Evolutionary conservation across 2,329 filamentous ascomycete species (phyloP), one percentile per base, ranked within the genome.

Genomic region (Pyrenochaeta sp.): DNA sequence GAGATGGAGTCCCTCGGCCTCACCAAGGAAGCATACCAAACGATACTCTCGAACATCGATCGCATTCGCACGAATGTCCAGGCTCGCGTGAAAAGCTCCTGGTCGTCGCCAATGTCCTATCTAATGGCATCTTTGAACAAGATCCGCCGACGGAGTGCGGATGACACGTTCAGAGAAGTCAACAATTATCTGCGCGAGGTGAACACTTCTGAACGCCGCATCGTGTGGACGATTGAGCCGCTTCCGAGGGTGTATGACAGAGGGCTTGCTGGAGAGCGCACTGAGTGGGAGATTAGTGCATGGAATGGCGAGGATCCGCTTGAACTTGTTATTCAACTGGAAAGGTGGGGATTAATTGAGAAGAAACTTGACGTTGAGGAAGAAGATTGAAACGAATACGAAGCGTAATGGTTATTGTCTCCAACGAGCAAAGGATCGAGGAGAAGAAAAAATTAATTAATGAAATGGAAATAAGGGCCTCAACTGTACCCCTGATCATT

Each of bases 161-260:
- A 56, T 15, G 53, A 55, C 14, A 48, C 53, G 1, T 29, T 60
- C 35, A 36, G 43, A 8, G 51, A 58, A 35, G 48, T 60, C 14
- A 54, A 43, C 21, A 53, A 61, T 11, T 65, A 58, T 22, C 40
- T 61, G 24, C 48, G 56, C n/a, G 23, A 48, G 17, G 26, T 65
- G 22, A 65, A 62, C 27, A 43, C 43, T 7, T 32, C 47, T 7
- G 48, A 55, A 20, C 40, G 49, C 18, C 41, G 44, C 5, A 32
- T 61, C 3, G 51, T 65, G 4, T 65, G 61, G 58, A 63, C 57
- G 3, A 53, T 63, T 28, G 58, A 62, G 39, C 51, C 55, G 32
- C 57, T 63, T 13, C 57, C 55, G 1, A 48, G 50, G 3, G 58
- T 60, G 6, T 62, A 60, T 24, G 55, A 61, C 15, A 27, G 45